Conservation (phyloP, 2,329 filamentous ascomycete species). For the Fusarium luffae region DNA sequence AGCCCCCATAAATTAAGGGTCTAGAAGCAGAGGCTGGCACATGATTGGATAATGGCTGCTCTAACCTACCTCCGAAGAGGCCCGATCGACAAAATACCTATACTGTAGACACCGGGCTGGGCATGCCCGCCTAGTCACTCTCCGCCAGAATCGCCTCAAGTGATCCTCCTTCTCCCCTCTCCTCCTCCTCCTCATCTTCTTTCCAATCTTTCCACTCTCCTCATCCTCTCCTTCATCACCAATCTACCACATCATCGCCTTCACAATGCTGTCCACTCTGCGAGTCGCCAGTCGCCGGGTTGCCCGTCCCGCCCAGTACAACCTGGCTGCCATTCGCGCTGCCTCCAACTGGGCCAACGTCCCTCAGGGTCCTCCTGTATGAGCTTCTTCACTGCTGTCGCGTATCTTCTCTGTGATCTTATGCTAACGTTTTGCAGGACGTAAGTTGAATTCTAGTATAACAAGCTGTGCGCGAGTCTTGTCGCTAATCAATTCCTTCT, state of each 20-base stretch:
- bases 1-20: slow-evolving; percentile 34
- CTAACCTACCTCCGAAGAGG: slow-evolving; percentile 41
- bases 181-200: slow-evolving; percentile 9
- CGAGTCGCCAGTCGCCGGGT: slow-evolving; percentile 65
- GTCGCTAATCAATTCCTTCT: slow-evolving; percentile 40
- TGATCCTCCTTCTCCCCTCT: slow-evolving; percentile 24
- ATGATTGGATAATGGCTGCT: slow-evolving; percentile 35
- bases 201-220: slow-evolving; percentile 22
- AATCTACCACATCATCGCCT: slow-evolving; percentile 21
- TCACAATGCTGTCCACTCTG: slow-evolving; percentile 67
- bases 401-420: slow-evolving; percentile 11
- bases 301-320: slow-evolving; percentile 54
- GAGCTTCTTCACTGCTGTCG: slow-evolving; percentile 52
- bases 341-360: slow-evolving; percentile 92
- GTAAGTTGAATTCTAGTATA: slow-evolving; percentile 47
- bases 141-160: slow-evolving; percentile 42
- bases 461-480: slow-evolving; percentile 26
- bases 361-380: slow-evolving; percentile 91
- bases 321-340: slow-evolving; percentile 58
- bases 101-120: slow-evolving; percentile 31
- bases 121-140: slow-evolving; percentile 35
- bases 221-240: slow-evolving; percentile 26
- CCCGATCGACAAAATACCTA: slow-evolving; percentile 34
- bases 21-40: slow-evolving; percentile 19
- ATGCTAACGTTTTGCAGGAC: slow-evolving; percentile 49